These are phyloP conservation scores for Aspergillus sp. DNA, from an alignment of 2,329 filamentous ascomycete genomes.

Conservation along the genomic window DNA sequence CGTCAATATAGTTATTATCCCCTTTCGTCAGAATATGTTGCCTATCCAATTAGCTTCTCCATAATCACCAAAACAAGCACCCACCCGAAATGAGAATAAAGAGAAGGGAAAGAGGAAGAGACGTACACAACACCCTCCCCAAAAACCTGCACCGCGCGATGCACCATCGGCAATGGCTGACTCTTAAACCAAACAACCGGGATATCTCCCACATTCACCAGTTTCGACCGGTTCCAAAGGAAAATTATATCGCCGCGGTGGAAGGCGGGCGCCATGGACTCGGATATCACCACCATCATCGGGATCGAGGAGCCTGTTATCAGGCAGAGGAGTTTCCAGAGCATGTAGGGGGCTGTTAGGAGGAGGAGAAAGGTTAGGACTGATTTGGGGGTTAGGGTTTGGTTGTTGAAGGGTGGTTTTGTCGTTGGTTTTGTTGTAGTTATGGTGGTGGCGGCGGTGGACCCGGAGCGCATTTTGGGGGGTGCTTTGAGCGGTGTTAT, in stretches of 20 bases:
- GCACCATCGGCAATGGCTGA: constrained; percentile 2
- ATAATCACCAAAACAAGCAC: neutral
- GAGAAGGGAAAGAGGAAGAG: neutral
- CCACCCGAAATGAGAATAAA: neutral
- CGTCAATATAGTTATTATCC: constrained; percentile 5
- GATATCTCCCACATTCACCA: constrained; percentile 1
- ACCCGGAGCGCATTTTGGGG: no score
- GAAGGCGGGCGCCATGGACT: constrained; percentile 10
- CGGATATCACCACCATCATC: constrained; percentile 8
- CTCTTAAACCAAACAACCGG: constrained; percentile 2
- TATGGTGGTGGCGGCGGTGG: neutral
- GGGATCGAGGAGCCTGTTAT: constrained; percentile 3
- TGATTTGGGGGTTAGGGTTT: neutral
- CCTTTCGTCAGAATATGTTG: constrained; percentile 4
- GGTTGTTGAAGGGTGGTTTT: neutral
- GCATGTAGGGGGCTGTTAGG: constrained; percentile 1
- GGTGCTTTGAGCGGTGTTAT: no score
- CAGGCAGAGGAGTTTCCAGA: constrained; percentile 4
- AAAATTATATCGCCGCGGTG: constrained; percentile 4
- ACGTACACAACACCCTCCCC: neutral
- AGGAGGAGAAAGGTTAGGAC: neutral
- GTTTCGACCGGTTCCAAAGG: constrained; percentile 1
- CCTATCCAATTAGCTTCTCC: neutral
- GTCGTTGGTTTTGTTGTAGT: neutral
- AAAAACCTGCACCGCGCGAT: constrained; percentile 2